These are phyloP conservation scores for Medicago lupulina DNA, from an alignment of 306 rosid genomes.

Conservation along the genomic window DNA sequence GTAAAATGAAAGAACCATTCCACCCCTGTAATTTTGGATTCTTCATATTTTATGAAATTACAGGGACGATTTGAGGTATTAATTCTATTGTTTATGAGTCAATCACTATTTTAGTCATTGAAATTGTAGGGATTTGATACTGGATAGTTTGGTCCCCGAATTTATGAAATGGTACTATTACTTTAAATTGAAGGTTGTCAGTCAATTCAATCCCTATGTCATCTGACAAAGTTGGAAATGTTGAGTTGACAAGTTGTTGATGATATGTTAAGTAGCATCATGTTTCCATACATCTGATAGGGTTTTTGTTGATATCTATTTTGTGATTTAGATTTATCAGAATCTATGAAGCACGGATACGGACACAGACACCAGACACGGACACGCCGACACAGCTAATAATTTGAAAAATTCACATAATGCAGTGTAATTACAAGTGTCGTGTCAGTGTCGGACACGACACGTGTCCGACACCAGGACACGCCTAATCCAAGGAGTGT, in stretches of 20 bases:
- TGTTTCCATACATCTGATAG: not conserved
- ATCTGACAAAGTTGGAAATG: not conserved
- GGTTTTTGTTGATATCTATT: not conserved
- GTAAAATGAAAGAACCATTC: no score
- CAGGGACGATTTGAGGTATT: no score
- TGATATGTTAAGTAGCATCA: not conserved
- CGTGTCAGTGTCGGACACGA: no score
- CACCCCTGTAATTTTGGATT: no score
- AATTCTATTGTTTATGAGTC: not conserved
- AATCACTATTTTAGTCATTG: not conserved
- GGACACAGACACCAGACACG: no score
- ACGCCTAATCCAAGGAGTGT: no score
- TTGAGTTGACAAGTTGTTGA: not conserved
- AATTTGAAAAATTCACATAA: no score
- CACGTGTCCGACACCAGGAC: no score
- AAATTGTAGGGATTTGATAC: not conserved
- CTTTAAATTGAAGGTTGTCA: not conserved
- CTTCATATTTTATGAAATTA: no score
- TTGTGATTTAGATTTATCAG: not conserved
- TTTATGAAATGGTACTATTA: not conserved
- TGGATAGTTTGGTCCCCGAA: not conserved
- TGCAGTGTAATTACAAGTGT: no score
- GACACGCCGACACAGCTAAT: no score
- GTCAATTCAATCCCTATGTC: not conserved
- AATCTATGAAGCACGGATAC: no score